Percentiles rank a stretch among this genome's conserved stretches.
Conservation (phyloP, 2,329 filamentous ascomycete genomes). For the Kalaharituber pfeilii region DNA sequence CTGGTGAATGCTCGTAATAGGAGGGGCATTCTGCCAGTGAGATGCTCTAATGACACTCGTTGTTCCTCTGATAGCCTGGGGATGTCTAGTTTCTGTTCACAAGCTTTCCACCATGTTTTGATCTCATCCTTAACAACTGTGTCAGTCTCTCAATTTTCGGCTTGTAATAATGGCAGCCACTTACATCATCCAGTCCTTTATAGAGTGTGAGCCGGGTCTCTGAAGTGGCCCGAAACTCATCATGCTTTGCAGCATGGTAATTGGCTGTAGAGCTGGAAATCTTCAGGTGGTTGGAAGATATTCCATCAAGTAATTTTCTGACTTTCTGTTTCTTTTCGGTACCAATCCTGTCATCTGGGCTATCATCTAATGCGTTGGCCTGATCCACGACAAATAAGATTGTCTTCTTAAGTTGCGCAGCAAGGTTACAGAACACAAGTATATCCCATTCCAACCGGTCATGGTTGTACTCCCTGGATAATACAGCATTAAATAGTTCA, state of each 20-base stretch:
- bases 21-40: not conserved
- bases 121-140: not conserved
- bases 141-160: not conserved
- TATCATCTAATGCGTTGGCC: conserved; percentile 2
- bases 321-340: not conserved
- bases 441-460: not conserved
- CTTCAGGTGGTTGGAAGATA: not conserved
- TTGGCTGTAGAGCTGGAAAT: conserved; percentile 1
- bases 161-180: not conserved
- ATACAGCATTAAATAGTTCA: not conserved
- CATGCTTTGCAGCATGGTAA: conserved; percentile 1
- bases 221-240: not conserved
- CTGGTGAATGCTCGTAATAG: not conserved
- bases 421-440: not conserved
- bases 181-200: not conserved
- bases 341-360: not conserved
- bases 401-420: not conserved
- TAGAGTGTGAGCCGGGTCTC: not conserved
- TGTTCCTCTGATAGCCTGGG: not conserved
- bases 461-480: not conserved
- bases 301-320: not conserved
- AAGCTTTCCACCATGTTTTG: not conserved
- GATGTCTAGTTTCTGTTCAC: not conserved
- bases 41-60: not conserved
- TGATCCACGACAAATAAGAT: conserved; percentile 3